These are phyloP conservation scores for Piper betle DNA, from an alignment of 164 flowering plant genomes.

Conservation along the genomic window DNA sequence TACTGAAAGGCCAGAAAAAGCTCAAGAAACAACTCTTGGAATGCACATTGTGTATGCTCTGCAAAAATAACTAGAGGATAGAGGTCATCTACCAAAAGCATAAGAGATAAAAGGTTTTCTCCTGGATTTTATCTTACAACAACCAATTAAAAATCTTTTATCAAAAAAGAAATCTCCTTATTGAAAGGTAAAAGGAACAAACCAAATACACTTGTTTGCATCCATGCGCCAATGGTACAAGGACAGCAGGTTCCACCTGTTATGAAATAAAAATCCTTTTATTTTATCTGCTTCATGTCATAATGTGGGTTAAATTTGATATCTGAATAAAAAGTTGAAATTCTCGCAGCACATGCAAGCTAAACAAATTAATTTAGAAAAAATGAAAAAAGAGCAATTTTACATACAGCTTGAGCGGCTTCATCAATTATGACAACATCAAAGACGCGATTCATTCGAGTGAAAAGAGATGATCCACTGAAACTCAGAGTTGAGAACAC, in stretches of 20 bases:
- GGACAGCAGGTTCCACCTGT: constrained; percentile 94
- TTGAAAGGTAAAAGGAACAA: constrained; percentile 6
- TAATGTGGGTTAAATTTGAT: neutral
- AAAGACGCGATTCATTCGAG: constrained; percentile 59
- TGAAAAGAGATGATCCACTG: constrained; percentile 71
- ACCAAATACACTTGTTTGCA: constrained; percentile 99
- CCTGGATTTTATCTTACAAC: neutral
- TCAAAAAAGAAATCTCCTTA: neutral
- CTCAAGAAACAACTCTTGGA: too few relatives aligned
- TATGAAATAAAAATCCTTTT: neutral
- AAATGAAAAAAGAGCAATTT: neutral
- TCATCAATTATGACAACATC: constrained; percentile 98
- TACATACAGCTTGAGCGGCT: constrained; percentile 98
- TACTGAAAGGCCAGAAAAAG: too few relatives aligned
- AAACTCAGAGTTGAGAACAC: constrained; percentile 97
- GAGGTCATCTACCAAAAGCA: neutral
- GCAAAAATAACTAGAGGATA: neutral
- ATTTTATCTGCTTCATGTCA: neutral
- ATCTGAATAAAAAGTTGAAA: neutral
- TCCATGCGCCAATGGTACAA: constrained; percentile 77
- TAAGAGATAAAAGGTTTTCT: neutral
- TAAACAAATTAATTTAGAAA: neutral
- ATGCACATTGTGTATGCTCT: neutral
- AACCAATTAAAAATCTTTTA: neutral
- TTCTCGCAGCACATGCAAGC: neutral